Conservation (phyloP, 805 yeast genomes). For the Nakazawaea sp. region DNA sequence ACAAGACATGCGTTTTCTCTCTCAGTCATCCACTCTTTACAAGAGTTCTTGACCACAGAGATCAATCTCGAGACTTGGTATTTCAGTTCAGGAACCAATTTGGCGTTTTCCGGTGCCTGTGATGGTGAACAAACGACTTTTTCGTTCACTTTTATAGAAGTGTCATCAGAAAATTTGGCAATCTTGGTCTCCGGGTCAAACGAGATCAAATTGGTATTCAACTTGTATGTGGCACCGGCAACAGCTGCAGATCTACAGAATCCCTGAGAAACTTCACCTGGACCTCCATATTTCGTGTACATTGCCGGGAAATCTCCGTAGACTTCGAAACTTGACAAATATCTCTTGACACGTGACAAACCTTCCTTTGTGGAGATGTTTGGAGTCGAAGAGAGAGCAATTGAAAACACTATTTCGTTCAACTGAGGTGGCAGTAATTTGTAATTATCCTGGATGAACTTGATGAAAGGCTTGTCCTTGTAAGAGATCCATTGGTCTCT, state of each 20-base stretch:
- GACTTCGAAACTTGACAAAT: slow-evolving; percentile 77
- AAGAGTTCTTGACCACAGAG: slow-evolving; percentile 78
- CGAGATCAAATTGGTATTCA: slow-evolving; percentile 57
- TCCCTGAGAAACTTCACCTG: slow-evolving; percentile 94
- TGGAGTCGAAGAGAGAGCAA: slow-evolving; percentile 67
- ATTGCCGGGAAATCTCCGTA: slow-evolving; percentile 93
- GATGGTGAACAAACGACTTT: slow-evolving; percentile 74
- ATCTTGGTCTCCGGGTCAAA: slow-evolving; percentile 61
- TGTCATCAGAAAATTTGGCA: slow-evolving; percentile 72
- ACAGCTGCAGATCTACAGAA: slow-evolving; percentile 98
- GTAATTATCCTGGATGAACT: slow-evolving; percentile 59
- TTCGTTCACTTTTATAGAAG: slow-evolving; percentile 68
- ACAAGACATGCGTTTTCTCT: slow-evolving; percentile 82
- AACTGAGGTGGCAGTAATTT: slow-evolving; percentile 68
- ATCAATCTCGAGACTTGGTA: slow-evolving; percentile 68
- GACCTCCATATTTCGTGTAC: slow-evolving; percentile 90
- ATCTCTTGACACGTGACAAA: slow-evolving; percentile 73
- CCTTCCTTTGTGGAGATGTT: slow-evolving; percentile 68
- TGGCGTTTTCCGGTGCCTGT: slow-evolving; percentile 39
- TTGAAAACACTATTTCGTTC: slow-evolving; percentile 77
- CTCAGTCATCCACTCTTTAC: slow-evolving; percentile 87
- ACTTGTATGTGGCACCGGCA: slow-evolving; percentile 90
- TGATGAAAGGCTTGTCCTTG: slow-evolving; percentile 46
- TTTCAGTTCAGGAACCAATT: slow-evolving; percentile 35
- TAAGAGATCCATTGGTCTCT: slow-evolving; percentile 51